Evolutionary conservation across 1,139 yeast genomes (phyloP).

Genomic region (Sugiyamaella xylanicola): DNA sequence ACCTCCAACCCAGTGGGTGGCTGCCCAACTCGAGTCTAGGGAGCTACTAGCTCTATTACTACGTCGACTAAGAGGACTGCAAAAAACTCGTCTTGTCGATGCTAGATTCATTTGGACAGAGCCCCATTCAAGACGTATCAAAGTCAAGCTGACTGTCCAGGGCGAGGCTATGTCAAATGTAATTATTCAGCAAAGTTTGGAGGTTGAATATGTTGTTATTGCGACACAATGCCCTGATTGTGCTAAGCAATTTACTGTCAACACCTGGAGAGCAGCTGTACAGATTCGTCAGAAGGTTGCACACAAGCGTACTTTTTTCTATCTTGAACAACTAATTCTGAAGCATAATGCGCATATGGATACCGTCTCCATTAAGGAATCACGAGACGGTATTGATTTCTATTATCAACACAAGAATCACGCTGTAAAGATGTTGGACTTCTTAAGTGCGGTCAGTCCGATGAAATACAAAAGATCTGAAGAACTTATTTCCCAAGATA

Average conservation of each 20-base stretch:
- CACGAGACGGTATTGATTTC: conserved; percentile 93
- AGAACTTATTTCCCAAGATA: conserved; percentile 89
- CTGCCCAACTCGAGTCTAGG: conserved; percentile 87
- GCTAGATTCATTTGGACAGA: conserved; percentile 98
- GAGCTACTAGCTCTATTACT: conserved; percentile 89
- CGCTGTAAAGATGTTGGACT: conserved; percentile 92
- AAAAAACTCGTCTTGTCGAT: conserved; percentile 85
- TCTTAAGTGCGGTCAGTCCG: conserved; percentile 86
- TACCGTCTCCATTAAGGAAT: conserved; percentile 89
- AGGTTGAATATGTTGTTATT: conserved; percentile 88
- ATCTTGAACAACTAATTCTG: conserved; percentile 90
- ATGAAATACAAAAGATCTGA: conserved; percentile 81
- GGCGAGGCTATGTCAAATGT: conserved; percentile 95
- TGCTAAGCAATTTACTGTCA: conserved; percentile 92
- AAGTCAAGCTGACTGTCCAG: conserved; percentile 89
- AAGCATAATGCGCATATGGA: conserved; percentile 94
- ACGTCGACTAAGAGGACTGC: conserved; percentile 83
- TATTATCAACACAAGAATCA: conserved; percentile 86
- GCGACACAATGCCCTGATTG: conserved; percentile 99
- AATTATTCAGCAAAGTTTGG: conserved; percentile 91
- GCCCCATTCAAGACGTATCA: conserved; percentile 95
- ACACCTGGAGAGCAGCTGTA: conserved; percentile 97
- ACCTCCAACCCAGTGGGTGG: conserved; percentile 93
- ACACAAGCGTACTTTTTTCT: conserved; percentile 93
- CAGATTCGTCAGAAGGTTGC: conserved; percentile 97